phyloP scores from a whole-genome alignment of 352 stramenopile species.

The Phytophthora citricola region DNA sequence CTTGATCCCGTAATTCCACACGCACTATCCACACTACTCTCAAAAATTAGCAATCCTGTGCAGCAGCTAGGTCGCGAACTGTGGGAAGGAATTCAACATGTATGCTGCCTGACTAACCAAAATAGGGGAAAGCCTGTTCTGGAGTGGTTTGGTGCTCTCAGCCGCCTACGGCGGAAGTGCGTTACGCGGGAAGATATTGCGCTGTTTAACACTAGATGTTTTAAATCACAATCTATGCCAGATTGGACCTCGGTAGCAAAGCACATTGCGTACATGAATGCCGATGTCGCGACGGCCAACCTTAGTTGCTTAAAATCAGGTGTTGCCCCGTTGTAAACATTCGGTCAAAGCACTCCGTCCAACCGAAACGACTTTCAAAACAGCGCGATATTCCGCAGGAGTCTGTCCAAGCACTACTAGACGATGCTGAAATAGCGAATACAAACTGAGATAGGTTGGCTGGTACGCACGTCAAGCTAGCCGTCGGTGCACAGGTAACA shows the following conservation, averaged over 20 bases:
- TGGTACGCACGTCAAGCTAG: too few relatives aligned
- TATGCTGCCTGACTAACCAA: constrained; percentile 4
- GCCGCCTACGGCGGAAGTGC: neutral
- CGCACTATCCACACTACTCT: neutral
- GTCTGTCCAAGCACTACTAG: too few relatives aligned
- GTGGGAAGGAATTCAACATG: constrained; percentile 3
- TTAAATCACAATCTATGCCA: neutral
- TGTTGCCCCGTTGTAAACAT: too few relatives aligned
- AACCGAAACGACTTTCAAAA: too few relatives aligned
- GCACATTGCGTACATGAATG: constrained; percentile 7
- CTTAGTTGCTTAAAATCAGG: too few relatives aligned
- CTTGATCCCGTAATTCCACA: neutral
- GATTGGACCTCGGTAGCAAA: neutral
- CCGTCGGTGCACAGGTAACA: too few relatives aligned
- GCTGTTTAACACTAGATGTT: neutral
- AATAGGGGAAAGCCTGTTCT: neutral
- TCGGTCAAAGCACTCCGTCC: too few relatives aligned
- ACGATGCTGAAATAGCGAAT: too few relatives aligned
- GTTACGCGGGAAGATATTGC: neutral
- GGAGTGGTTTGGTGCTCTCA: neutral
- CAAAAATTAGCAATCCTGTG: neutral
- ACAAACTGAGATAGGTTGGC: too few relatives aligned
- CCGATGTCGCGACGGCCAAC: neutral
- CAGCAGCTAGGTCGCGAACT: neutral
- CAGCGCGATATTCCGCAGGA: too few relatives aligned